Conservation (phyloP, 257 asterid genomes). For the Nicotiana sylvestris region DNA sequence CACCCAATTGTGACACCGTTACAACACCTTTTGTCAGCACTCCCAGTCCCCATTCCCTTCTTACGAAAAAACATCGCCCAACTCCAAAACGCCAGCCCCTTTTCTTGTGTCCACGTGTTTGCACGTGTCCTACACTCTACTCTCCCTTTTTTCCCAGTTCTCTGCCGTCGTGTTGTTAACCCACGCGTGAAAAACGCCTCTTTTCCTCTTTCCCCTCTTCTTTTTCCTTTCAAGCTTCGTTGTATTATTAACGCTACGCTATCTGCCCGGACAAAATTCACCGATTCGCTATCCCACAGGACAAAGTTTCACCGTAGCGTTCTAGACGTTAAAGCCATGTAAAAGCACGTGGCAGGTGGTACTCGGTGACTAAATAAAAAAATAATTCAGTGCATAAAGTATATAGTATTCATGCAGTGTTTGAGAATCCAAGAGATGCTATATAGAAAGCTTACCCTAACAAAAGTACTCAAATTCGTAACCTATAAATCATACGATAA, state of each 20-base stretch:
- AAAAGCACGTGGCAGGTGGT: slow-evolving; percentile 6
- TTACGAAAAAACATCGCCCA: slow-evolving; percentile 33
- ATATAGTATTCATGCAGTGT: too few species aligned
- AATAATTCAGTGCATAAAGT: too few species aligned
- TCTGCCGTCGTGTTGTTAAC: slow-evolving; percentile 25
- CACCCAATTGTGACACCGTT: slow-evolving; percentile 17
- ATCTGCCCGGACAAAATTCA: background rate
- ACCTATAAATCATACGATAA: too few species aligned
- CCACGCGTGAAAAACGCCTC: slow-evolving; percentile 3
- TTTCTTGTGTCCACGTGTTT: slow-evolving; percentile 30
- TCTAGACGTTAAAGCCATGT: slow-evolving; percentile 13
- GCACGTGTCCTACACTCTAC: slow-evolving; percentile 30
- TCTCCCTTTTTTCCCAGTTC: background rate
- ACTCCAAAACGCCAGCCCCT: slow-evolving; percentile 8
- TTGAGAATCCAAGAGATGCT: too few species aligned
- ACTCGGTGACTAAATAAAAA: too few species aligned
- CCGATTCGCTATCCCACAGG: background rate
- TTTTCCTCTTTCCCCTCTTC: background rate
- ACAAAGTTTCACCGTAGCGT: background rate
- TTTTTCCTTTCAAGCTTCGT: too few species aligned
- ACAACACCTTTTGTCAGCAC: background rate
- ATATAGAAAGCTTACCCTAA: too few species aligned
- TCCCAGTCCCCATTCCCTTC: slow-evolving; percentile 22
- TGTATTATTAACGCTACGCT: background rate
- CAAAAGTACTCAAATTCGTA: too few species aligned